phyloP scores from a whole-genome alignment of 768 basidiomycete genomes.

The Boletus sensibilis region DNA sequence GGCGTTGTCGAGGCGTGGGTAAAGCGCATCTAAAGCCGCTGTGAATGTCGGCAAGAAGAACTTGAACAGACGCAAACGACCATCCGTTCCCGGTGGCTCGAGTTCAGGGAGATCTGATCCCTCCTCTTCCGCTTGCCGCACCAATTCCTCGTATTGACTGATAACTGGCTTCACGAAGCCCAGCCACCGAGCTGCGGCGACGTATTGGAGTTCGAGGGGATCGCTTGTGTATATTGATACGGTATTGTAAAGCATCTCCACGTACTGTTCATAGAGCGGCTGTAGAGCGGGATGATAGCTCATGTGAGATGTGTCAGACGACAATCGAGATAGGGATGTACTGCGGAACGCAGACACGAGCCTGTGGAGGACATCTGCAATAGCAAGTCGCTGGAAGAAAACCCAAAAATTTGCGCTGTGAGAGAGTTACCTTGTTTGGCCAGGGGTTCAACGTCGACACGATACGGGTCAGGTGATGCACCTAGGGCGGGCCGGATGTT shows the following conservation, averaged over 20 bases:
- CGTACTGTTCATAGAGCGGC: slow-evolving; percentile 64
- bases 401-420: too few species aligned
- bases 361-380: slow-evolving; percentile 34
- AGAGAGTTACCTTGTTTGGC: slow-evolving; percentile 55
- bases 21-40: slow-evolving; percentile 61
- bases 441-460: slow-evolving; percentile 52
- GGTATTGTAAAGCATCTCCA: slow-evolving; percentile 53
- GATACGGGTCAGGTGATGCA: slow-evolving; percentile 71
- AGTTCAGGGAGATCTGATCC: slow-evolving; percentile 29
- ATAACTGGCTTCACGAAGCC: slow-evolving; percentile 71
- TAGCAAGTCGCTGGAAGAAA: background rate
- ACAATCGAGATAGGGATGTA: slow-evolving; percentile 3
- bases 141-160: slow-evolving; percentile 39
- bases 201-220: slow-evolving; percentile 68
- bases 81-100: slow-evolving; percentile 49
- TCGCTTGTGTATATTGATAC: slow-evolving; percentile 67
- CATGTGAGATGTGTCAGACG: slow-evolving; percentile 11
- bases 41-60: slow-evolving; percentile 64
- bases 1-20: slow-evolving; percentile 68
- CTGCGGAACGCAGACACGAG: slow-evolving; percentile 41
- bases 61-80: slow-evolving; percentile 62
- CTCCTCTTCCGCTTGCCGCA: slow-evolving; percentile 24
- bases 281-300: slow-evolving; percentile 56
- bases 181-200: slow-evolving; percentile 79
- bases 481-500: slow-evolving; percentile 68